Conservation (phyloP, 345 rosid species). For the Citrus reticulata region DNA sequence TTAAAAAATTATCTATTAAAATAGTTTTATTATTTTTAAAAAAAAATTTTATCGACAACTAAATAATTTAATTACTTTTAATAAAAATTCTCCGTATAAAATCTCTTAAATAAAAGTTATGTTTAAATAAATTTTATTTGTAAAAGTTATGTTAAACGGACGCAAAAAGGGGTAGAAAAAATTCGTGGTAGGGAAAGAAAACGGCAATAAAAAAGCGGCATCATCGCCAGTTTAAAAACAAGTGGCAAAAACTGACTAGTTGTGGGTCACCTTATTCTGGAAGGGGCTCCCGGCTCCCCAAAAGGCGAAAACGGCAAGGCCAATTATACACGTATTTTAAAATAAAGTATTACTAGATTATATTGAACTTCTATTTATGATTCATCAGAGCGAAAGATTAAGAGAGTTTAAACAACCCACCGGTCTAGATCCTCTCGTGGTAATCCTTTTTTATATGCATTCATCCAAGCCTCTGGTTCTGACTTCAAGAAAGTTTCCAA, state of each 20-base stretch:
- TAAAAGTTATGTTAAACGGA: too few species aligned
- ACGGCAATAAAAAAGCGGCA: background rate
- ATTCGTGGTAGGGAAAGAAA: background rate
- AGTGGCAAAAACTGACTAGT: background rate
- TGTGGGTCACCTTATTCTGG: background rate
- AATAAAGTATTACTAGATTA: background rate
- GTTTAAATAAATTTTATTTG: too few species aligned
- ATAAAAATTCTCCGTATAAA: too few species aligned
- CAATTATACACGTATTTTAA: background rate
- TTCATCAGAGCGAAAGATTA: background rate
- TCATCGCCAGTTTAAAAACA: background rate
- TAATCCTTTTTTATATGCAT: background rate
- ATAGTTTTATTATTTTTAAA: too few species aligned
- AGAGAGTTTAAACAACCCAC: background rate
- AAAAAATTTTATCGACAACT: too few species aligned
- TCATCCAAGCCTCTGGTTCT: conserved; percentile 1
- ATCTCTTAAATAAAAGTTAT: too few species aligned
- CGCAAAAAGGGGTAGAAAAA: background rate
- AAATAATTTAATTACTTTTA: too few species aligned
- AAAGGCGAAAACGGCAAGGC: background rate
- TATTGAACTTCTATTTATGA: background rate
- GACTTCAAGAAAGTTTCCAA: conserved; percentile 11
- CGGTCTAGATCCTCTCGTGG: background rate
- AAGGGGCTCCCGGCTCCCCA: background rate
- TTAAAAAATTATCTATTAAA: too few species aligned